Base-by-base conservation (phyloP, 345 rosid species). In the Nasturtium officinale region DNA sequence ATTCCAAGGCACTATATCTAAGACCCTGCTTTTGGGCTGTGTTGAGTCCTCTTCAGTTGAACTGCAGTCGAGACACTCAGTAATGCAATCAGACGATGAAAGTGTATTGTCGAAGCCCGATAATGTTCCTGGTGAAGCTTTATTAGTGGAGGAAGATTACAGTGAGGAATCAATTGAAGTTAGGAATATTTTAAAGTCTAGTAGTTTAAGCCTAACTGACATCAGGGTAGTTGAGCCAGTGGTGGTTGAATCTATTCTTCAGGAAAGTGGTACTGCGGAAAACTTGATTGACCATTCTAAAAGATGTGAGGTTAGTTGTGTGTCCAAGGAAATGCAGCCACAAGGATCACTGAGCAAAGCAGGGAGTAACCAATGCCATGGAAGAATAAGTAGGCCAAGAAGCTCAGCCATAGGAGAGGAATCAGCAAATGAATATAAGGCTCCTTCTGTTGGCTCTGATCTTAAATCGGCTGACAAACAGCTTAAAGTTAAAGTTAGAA, bases 331-430 rank as follows among this genome's bases (percentile, higher is more conserved):
- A 73, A 43, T 48, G 35, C 57, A 33, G 52, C 63, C 69, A 60
- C 45, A 25, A 46, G 61, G 68, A 9, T 72, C 59, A 40, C 7
- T 42, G 69, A 58, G 52, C 53, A 72, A 60, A 60, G 56, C 20
- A 0, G 61, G 63, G 72, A 37, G 80, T 66, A 59, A 33, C 53
- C 48, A 57, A 33, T 28, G 68, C 63, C 71, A 64, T 67, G 66
- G 66, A 61, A 67, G 61, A 70, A 71, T 74, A 60, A 83, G 81
- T 57, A 61, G 81, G 65, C 79, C 82, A 56, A 81, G 72, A 78
- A 69, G 69, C 70, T 78, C 79, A 51, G 56, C 62, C 46, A 79
- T 33, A 50, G 79, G 60, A 21, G 38, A 69, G 72, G 51, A 72
- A 57, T 42, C 55, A 38, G 73, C 18, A 28, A 74, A 75, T 57